A percentile compares a stretch with the other conserved stretches of the same genome.
phyloP scores from a whole-genome alignment of 1,284 basidiomycete species.

The Cystobasidium pallidum region DNA sequence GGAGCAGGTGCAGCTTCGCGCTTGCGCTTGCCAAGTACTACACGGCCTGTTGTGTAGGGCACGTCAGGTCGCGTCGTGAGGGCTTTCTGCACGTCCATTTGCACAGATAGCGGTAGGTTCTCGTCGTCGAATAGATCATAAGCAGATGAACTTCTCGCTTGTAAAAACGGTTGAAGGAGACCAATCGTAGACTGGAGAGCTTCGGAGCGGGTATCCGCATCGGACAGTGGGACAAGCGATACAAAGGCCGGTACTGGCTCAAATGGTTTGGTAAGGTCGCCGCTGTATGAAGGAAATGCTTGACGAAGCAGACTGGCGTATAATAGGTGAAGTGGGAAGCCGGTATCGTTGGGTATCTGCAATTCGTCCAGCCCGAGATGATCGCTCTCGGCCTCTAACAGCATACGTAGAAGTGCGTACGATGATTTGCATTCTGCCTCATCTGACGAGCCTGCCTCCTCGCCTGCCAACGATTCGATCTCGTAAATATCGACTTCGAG shows the following conservation, averaged over 20 bases:
- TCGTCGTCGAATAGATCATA: conserved; percentile 49
- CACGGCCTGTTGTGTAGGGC: conserved; percentile 11
- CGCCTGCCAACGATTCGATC: conserved; percentile 5
- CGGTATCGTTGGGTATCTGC: conserved; percentile 14
- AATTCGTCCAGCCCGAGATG: conserved; percentile 12
- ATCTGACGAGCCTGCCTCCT: neutral
- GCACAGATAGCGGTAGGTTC: neutral
- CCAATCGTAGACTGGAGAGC: conserved; percentile 79
- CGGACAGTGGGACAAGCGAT: conserved; percentile 73
- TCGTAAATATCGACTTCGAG: conserved; percentile 9
- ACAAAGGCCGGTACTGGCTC: conserved; percentile 16
- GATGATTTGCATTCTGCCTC: conserved; percentile 9
- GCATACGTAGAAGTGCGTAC: conserved; percentile 18
- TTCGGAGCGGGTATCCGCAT: conserved; percentile 68
- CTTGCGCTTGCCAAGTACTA: conserved; percentile 38
- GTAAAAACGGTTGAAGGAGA: conserved; percentile 74
- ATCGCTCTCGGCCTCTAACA: conserved; percentile 25
- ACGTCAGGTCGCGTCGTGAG: conserved; percentile 30
- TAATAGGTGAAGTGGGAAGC: conserved; percentile 19
- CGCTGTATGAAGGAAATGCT: conserved; percentile 5
- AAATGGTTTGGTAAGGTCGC: conserved; percentile 20
- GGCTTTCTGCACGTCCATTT: conserved; percentile 9
- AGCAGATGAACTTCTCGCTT: conserved; percentile 39
- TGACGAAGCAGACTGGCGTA: conserved; percentile 20
- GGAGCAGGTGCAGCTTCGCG: conserved; percentile 14